Base-by-base conservation (phyloP, 2,329 filamentous ascomycete species). In the Meredithiella fracta region DNA sequence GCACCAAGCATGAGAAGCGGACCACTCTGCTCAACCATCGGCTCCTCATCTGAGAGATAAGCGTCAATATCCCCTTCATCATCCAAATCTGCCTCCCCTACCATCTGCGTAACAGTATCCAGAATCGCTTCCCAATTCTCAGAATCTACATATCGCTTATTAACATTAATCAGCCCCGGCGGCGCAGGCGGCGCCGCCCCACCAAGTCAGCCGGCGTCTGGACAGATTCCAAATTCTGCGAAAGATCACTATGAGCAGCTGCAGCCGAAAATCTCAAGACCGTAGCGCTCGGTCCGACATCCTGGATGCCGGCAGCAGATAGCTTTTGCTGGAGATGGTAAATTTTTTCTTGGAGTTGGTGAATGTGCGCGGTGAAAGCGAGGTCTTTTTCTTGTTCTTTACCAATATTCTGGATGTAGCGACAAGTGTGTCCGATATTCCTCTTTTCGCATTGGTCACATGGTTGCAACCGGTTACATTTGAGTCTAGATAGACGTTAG, bases 381-480 rank as follows among this genome's bases (percentile, higher is more conserved):
- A 31, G 50, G 17, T 52, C 50, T 25, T 29, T 29, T 17, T 52
- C 34, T 29, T 22, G 29, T 29, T 38, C 29, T 23, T 53, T 53
- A 20, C 55, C 60, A n/a, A 59, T 59, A 54, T 64, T 64, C 3
- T 64, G 63, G 15, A 65, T 59, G 49, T 64, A 63, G n/a, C 60
- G 56, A 53, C 64, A 66, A 3, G 58, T 62, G 8, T 57, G 53
- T 6, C 58, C 57, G 42, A 66, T 62, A 47, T 62, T 61, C n/a
- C 65, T 63, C 60, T 64, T 65, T 50, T 60, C 60, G 56, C 65
- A 67, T 17, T 66, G 64, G 51, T 65, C 64, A 53, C 65, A 67
- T 2, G 65, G 65, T 20, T 63, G 59, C 37, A 62, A 60, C 17
- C 65, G 63, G 51, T 67, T 65, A 59, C 65, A 67, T 56, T 66